phyloP scores from a whole-genome alignment of 108 stramenopile species.

The Chaetoceros tenuissimus region DNA sequence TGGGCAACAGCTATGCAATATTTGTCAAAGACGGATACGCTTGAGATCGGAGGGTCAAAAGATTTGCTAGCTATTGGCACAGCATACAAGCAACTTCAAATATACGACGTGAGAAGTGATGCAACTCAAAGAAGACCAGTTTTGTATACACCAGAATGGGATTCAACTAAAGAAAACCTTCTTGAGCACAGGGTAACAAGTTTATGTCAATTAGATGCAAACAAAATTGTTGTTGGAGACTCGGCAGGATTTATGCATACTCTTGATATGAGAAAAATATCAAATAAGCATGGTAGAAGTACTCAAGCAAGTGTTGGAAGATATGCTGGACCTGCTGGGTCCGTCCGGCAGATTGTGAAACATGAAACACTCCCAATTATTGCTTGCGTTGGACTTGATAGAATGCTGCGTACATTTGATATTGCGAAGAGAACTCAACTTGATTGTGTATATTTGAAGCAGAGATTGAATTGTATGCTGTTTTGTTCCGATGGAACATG shows the following conservation, averaged over 20 bases:
- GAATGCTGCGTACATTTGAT: conserved; percentile 76
- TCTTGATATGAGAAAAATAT: conserved; percentile 49
- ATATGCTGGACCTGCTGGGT: conserved; percentile 70
- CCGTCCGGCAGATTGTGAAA: conserved; percentile 46
- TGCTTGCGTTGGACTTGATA: conserved; percentile 72
- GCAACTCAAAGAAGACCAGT: conserved; percentile 51
- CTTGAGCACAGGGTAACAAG: conserved; percentile 61
- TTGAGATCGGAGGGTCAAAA: conserved; percentile 2
- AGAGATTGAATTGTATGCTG: conserved; percentile 75
- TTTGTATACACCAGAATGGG: conserved; percentile 34
- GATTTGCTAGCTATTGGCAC: conserved; percentile 61
- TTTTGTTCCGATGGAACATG: conserved; percentile 36
- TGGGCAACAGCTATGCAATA: conserved; percentile 69
- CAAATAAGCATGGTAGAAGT: conserved; percentile 13
- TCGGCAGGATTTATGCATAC: conserved; percentile 45
- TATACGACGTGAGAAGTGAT: conserved; percentile 68
- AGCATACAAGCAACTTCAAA: conserved; percentile 71
- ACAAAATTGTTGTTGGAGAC: conserved; percentile 58
- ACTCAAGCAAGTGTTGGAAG: conserved; percentile 30
- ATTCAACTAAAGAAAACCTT: conserved; percentile 9
- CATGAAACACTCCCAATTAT: conserved; percentile 56
- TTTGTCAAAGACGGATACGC: conserved; percentile 15
- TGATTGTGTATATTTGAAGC: conserved; percentile 77
- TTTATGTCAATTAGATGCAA: conserved; percentile 38
- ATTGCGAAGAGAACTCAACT: conserved; percentile 37